phyloP scores from a whole-genome alignment of 2,329 filamentous ascomycete genomes.

The Arthrinium puccinioides region DNA sequence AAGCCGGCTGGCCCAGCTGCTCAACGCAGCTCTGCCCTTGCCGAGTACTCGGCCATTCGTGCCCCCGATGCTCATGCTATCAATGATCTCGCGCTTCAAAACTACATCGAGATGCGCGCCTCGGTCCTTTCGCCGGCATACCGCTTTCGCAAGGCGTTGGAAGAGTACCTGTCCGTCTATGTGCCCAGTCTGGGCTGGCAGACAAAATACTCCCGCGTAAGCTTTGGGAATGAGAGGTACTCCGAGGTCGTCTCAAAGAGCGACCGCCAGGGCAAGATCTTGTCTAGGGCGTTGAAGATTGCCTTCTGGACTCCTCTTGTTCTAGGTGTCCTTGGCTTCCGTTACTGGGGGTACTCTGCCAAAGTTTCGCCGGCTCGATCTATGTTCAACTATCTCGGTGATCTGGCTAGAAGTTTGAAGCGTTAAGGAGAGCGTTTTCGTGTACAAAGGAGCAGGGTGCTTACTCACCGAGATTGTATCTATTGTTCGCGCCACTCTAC shows the following conservation, averaged over 20 bases:
- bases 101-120: constrained; percentile 90
- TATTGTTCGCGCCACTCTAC: too few relatives aligned
- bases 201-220: constrained; percentile 88
- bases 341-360: background rate
- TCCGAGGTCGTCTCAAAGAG: constrained; percentile 69
- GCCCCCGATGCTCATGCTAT: constrained; percentile 79
- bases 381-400: background rate
- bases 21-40: constrained; percentile 62
- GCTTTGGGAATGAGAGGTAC: constrained; percentile 90
- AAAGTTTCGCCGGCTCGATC: background rate
- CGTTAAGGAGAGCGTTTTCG: too few relatives aligned
- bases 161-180: constrained; percentile 73
- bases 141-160: constrained; percentile 72
- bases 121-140: constrained; percentile 76
- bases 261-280: constrained; percentile 57
- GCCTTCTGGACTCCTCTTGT: constrained; percentile 1
- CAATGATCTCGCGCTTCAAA: constrained; percentile 83
- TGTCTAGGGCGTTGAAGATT: constrained; percentile 38
- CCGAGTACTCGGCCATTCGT: constrained; percentile 68
- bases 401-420: background rate
- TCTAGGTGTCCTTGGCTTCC: background rate
- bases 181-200: constrained; percentile 76
- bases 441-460: too few relatives aligned
- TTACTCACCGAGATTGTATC: too few relatives aligned
- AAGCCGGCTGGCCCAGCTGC: constrained; percentile 40